Evolutionary conservation across 1,139 yeast species (phyloP).

Genomic region (Arxiozyma telluris): DNA sequence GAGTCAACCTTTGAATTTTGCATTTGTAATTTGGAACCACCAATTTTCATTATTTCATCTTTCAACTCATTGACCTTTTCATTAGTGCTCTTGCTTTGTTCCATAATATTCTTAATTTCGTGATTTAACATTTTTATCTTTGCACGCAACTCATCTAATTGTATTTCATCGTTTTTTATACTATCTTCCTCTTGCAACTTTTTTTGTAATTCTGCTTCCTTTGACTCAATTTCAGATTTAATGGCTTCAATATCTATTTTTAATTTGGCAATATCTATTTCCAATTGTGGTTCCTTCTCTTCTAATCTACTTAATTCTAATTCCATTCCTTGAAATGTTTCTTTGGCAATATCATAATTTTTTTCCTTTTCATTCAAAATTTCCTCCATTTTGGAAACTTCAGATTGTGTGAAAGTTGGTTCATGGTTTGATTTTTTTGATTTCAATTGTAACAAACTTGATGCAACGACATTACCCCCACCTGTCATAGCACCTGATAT

Average conservation of each 20-base stretch:
- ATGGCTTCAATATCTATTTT: conserved; percentile 60
- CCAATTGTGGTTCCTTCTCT: conserved; percentile 65
- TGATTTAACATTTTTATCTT: conserved; percentile 15
- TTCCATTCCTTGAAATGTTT: conserved; percentile 52
- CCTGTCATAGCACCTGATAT: conserved; percentile 97
- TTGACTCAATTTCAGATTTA: conserved; percentile 27
- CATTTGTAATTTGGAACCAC: conserved; percentile 76
- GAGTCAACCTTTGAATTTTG: conserved; percentile 82
- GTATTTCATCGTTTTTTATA: conserved; percentile 28
- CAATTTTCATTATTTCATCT: conserved; percentile 78
- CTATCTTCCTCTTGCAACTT: conserved; percentile 13
- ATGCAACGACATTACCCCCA: conserved; percentile 66
- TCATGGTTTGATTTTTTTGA: conserved; percentile 12
- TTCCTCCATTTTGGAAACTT: conserved; percentile 46
- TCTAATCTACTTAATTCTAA: conserved; percentile 47
- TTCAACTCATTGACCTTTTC: conserved; percentile 51
- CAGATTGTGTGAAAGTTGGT: conserved; percentile 41
- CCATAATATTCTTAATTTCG: conserved; percentile 36
- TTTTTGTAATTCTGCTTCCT: conserved; percentile 28
- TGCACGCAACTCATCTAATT: conserved; percentile 35
- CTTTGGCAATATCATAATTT: conserved; percentile 43
- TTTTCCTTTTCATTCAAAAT: conserved; percentile 50
- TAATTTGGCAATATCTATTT: conserved; percentile 49
- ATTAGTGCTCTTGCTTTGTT: conserved; percentile 53
- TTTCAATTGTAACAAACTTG: conserved; percentile 34